Evolutionary conservation across 192 early-diverging fungal species (phyloP).

Genomic region (Coemansia sp.): DNA sequence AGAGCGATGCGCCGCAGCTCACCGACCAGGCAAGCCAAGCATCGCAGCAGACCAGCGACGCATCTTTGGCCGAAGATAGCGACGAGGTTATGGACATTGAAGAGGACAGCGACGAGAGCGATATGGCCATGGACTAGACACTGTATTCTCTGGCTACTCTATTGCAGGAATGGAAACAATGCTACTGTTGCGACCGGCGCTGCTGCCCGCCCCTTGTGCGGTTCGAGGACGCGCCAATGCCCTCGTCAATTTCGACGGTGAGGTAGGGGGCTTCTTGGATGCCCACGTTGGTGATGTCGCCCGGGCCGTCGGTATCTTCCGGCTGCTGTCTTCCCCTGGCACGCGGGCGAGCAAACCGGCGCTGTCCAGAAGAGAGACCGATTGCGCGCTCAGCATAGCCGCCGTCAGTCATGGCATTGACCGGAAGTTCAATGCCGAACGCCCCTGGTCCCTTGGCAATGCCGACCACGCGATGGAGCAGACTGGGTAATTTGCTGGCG

Average conservation of each 20-base stretch:
- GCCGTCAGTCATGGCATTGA: constrained; percentile 33
- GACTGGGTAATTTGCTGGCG: background rate
- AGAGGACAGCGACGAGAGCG: constrained; percentile 29
- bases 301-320: background rate
- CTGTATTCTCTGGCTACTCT: no score
- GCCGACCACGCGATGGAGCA: constrained; percentile 28
- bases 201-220: constrained; percentile 14
- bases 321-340: background rate
- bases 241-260: constrained; percentile 32
- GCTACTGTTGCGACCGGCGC: constrained; percentile 24
- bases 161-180: background rate
- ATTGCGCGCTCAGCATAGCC: constrained; percentile 40
- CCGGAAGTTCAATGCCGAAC: constrained; percentile 27
- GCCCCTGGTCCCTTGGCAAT: constrained; percentile 36
- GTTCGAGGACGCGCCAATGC: constrained; percentile 32
- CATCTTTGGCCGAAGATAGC: constrained; percentile 17
- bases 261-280: constrained; percentile 45
- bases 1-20: background rate
- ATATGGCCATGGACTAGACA: constrained; percentile 45
- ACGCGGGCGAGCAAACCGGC: background rate
- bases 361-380: constrained; percentile 9
- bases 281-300: constrained; percentile 10
- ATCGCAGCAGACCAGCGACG: background rate
- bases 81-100: constrained; percentile 50
- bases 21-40: background rate